Percentiles rank a stretch among this genome's conserved stretches.
These are phyloP conservation scores for Ogataea paraovalis DNA, from an alignment of 805 yeast species.

Conservation along the genomic window DNA sequence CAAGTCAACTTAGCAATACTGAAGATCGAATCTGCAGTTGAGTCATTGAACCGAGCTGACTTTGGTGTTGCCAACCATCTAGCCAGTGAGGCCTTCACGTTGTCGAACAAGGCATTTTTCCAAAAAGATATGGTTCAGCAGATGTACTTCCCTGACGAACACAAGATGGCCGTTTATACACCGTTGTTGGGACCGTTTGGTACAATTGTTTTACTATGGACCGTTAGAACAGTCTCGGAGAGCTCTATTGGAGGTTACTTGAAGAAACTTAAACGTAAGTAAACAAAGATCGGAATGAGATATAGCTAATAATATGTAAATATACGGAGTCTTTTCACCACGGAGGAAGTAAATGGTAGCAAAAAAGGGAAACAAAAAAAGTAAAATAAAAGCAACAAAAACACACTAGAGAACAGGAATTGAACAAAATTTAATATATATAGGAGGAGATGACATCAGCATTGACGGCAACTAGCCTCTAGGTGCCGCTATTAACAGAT, in stretches of 20 bases:
- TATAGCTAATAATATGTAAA: neutral
- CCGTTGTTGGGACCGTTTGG: conserved; percentile 86
- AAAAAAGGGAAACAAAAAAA: no score
- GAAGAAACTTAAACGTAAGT: no score
- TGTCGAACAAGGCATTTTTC: conserved; percentile 78
- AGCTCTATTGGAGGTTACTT: neutral
- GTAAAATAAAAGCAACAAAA: no score
- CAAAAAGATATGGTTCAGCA: conserved; percentile 95
- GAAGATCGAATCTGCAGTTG: conserved; percentile 36
- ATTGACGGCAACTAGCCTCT: no score
- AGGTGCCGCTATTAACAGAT: no score
- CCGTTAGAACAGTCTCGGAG: conserved; percentile 35
- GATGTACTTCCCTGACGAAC: conserved; percentile 92
- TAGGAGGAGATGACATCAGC: no score
- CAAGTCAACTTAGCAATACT: conserved; percentile 53
- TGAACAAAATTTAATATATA: no score
- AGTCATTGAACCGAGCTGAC: conserved; percentile 26
- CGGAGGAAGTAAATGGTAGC: no score
- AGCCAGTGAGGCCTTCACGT: conserved; percentile 51
- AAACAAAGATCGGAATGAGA: no score
- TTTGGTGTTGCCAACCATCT: conserved; percentile 36
- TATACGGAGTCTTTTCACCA: no score
- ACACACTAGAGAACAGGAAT: no score
- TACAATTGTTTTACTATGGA: conserved; percentile 55
- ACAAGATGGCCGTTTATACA: conserved; percentile 87